Base-by-base conservation (phyloP, 352 stramenopile genomes). In the Globisporangium solare region DNA sequence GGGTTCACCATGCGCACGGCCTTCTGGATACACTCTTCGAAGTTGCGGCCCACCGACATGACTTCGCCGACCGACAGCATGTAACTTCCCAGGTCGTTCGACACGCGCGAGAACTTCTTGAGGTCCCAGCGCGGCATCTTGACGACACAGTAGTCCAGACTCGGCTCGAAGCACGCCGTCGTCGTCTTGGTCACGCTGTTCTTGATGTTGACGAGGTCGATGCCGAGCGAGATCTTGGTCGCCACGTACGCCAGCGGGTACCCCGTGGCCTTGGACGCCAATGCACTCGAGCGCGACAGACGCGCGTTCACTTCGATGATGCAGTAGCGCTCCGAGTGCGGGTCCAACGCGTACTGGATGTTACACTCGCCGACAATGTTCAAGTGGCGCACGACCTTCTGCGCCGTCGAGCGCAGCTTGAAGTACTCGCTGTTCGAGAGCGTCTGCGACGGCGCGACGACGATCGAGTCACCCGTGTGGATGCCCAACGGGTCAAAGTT, bases 251-350 rank as follows among this genome's bases (percentile, higher is more conserved):
- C 97, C 56, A 99, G 79, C 42, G 97, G 97, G 68, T 99, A 99
- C 47, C 97, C 97, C 45, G 97, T 99, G 8, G 97, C 97, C 73
- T 99, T 99, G 49, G 92, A 98, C 24, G 97, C 97, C 15, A 99
- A 76, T 24, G 97, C 97, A 54, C 95, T 99, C 20, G 95, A 99
- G 54, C 97, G 89, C 47, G 95, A 99, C 20, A 99, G 83, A 73
- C 97, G 93, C 40, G 97, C 88, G 68, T 99, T 99, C 51, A 99
- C 89, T 70, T 99, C 96, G 63, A 99, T 99, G 63, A 99, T 99
- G 74, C 91, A 98, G 67, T 99, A 99, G 51, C 98, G 89, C 59
- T 96, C 72, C 31, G 78, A 97, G 45, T 95, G 64, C 1, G 97
- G 97, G 73, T 99, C 84, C 18, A 99, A 71, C 6, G 97, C 96